Evolutionary conservation across 805 yeast genomes (phyloP), one percentile per base, ranked within the genome.

Genomic region (Kodamaea sagamina): DNA sequence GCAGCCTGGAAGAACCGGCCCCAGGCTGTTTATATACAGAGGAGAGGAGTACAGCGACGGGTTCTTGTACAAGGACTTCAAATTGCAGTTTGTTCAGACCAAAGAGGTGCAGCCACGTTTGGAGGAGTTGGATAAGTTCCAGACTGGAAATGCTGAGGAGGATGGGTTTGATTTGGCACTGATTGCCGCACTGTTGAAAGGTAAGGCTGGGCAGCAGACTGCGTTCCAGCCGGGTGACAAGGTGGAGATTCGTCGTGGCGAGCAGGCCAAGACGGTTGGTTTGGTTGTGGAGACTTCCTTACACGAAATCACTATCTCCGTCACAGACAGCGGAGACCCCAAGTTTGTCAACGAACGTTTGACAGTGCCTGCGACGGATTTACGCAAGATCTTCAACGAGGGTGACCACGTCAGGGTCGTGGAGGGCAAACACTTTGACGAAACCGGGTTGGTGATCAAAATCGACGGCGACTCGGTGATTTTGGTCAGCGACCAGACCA

Each of bases 351-450:
- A 77, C 47, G 82, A 79, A 50, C 72, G 74, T 53, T 74, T 90
- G 51, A 95, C 93, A 47, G 84, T 90, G 39, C 97, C 97, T 25
- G 77, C 84, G 3, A 75, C 78, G 34, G 83, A 88, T 49, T 72
- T 93, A 57, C 80, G 97, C 60, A 93, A 93, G 62, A 81, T 86
- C 42, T 92, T 92, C 65, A 67, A 77, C 41, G 81, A 88, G 32
- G 99, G 99, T 74, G 98, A 92, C 63, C 97, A 93, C 62, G 96
- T 93, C 16, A 83, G 95, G 45, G 93, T 92, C 24, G 78, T 86
- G 28, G 87, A 83, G 58, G 99, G 99, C 60, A 89, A 86, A 58
- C 95, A 88, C 63, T 74, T 81, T 41, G 97, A 92, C 57, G 97
- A 90, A 58, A 89, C 97, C 26, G 99, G 99, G 68, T 76, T 93